Base-by-base conservation (phyloP, 2,329 filamentous ascomycete genomes). In the Apiospora hydei region DNA sequence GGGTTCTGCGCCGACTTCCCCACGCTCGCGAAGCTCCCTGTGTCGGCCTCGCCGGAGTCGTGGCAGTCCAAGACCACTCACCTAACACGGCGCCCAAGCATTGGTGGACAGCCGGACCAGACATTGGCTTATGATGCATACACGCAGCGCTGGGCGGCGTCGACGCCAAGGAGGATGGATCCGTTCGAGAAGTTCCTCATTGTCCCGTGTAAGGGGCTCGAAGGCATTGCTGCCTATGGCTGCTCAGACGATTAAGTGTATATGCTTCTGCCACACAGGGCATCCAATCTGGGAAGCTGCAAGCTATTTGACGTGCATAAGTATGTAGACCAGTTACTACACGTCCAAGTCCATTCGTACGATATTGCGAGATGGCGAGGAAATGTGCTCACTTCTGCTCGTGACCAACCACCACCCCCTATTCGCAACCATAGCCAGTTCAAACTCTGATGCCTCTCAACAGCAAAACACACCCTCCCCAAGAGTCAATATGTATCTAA, bases 1-100 rank as follows among this genome's bases (percentile, higher is more conserved):
- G n/a, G 49, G 8, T 51, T 51, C 49, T 51, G 49, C n/a, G n/a
- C 49, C 49, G 49, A 26, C n/a, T 51, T 51, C n/a, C 49, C 49
- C 49, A 13, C n/a, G 1, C n/a, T 51, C n/a, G n/a, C 49, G n/a
- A 51, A 51, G 49, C 49, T 51, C n/a, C 49, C 49, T n/a, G 49
- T 51, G 1, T 51, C 49, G 49, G n/a, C 10, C 3, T 26, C 49
- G 4, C n/a, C 24, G 3, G 49, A 4, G 49, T 26, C n/a, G 13
- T 51, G n/a, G 49, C 49, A 51, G 10, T 51, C 49, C n/a, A 8
- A 26, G 2, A 1, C 47, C 11, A 8, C 49, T 5, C 11, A 26
- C n/a, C 10, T 26, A 10, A 11, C 21, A 1, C 4, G n/a, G n/a
- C 49, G 1, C 11, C 47, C 11, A 14, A 14, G 10, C 2, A 10